Evolutionary conservation across 208 protist genomes (phyloP), one percentile per base, ranked within the genome.

Genomic region (Herpetomonas samuelpessoai): DNA sequence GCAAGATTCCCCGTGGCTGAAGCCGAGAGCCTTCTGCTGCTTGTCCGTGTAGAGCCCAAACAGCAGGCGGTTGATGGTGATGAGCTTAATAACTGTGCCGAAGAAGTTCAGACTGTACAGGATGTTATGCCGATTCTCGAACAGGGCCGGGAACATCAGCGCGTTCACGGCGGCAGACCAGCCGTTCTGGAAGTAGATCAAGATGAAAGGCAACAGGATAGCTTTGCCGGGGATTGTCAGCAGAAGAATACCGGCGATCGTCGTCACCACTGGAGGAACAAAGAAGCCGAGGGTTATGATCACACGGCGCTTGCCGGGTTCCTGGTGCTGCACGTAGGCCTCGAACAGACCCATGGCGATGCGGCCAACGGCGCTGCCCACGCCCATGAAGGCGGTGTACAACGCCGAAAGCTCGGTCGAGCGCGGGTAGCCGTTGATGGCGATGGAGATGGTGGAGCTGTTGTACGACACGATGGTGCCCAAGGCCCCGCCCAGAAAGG

Each of bases 161-260:
- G 81, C 81, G 31, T 71, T 69, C 12, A 81, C 60, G 25, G 74
- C 75, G 48, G 76, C 68, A 61, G 79, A 82, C 44, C 76, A 53
- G 66, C 81, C 81, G 62, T 88, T 70, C 57, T 88, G 75, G 41
- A 88, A 80, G 63, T 88, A 88, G 26, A 88, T 61, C 41, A 88
- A 45, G 27, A 88, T 84, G 67, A 79, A 88, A 25, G 81, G 81
- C 35, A 88, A 66, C 29, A 88, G 66, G 10, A 88, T 66, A 6
- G 65, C 66, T 19, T 85, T 63, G 31, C 77, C 74, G 29, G 81
- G 81, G n/a, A 88, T 50, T 18, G 81, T 67, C 45, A 88, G 78
- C 14, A 88, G 71, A n/a, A 88, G 74, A 1, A 85, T 52, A 29
- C 81, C 81, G 12, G 63, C 77, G 38, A 88, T 65, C 30, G 54